Conservation (phyloP, 768 basidiomycete species). For the Fomitopsis pulvina region DNA sequence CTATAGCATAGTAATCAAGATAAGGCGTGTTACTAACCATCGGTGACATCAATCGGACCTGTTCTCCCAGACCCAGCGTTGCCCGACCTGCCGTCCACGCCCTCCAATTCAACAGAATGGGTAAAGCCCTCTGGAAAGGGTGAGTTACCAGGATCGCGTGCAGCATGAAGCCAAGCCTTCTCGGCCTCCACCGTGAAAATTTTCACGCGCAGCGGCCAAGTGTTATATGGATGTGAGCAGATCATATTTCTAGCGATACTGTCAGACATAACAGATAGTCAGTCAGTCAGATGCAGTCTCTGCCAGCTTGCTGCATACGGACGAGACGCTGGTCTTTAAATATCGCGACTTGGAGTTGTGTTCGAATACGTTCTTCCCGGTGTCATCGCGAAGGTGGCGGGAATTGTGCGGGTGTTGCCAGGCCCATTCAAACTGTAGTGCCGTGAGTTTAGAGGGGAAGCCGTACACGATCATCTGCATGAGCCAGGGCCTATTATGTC, state of each 20-base stretch:
- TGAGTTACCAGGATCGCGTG: neutral
- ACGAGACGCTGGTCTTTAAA: constrained; percentile 44
- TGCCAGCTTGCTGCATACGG: constrained; percentile 10
- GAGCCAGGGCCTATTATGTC: constrained; percentile 58
- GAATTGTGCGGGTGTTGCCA: constrained; percentile 77
- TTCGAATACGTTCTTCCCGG: constrained; percentile 35
- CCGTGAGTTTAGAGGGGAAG: constrained; percentile 72
- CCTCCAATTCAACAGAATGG: constrained; percentile 50
- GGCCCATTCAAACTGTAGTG: constrained; percentile 78
- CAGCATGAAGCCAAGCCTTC: constrained; percentile 42
- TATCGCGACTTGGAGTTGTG: constrained; percentile 18
- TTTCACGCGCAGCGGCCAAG: constrained; percentile 71
- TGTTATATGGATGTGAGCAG: constrained; percentile 56
- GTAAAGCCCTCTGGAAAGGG: constrained; percentile 47
- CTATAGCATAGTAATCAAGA: neutral
- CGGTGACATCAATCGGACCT: constrained; percentile 51
- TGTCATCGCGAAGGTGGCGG: constrained; percentile 48
- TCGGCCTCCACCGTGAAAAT: constrained; percentile 63
- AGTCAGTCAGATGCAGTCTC: neutral
- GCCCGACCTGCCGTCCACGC: constrained; percentile 62
- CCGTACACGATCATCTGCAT: constrained; percentile 87
- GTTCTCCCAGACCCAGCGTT: constrained; percentile 44
- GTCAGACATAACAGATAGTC: neutral
- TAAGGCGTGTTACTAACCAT: constrained; percentile 33
- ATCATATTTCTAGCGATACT: constrained; percentile 64